A percentile compares a stretch with the other conserved stretches of the same genome.
Conservation (phyloP, 805 yeast species). For the Candida tallmaniae region DNA sequence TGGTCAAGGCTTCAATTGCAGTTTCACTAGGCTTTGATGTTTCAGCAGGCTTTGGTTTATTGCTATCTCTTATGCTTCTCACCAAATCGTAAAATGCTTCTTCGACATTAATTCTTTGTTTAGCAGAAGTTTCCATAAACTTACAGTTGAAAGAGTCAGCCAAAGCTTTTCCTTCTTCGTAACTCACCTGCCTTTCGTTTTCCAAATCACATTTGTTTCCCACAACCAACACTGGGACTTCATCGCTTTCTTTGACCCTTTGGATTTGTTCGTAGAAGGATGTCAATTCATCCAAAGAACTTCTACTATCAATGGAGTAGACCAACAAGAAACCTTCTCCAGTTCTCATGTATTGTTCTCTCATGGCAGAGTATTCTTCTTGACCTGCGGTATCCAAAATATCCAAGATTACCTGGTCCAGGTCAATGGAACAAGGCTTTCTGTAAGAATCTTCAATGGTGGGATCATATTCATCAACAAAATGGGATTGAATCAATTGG, state of each 20-base stretch:
- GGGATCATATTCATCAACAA: conserved; percentile 97
- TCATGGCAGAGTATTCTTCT: conserved; percentile 85
- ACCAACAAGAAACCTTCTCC: conserved; percentile 93
- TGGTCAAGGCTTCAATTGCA: conserved; percentile 6
- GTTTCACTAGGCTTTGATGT: conserved; percentile 2
- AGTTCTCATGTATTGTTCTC: conserved; percentile 91
- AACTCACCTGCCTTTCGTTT: conserved; percentile 67
- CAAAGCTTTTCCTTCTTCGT: conserved; percentile 55
- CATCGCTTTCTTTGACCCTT: conserved; percentile 69
- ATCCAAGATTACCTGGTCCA: conserved; percentile 70
- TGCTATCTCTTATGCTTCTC: conserved; percentile 43
- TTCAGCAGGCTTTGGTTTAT: conserved; percentile 2
- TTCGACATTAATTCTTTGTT: conserved; percentile 85
- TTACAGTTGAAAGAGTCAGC: conserved; percentile 66
- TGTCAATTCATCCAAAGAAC: conserved; percentile 79
- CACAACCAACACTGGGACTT: conserved; percentile 74
- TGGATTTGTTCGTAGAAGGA: conserved; percentile 74
- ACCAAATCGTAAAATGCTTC: conserved; percentile 73
- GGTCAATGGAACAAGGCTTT: conserved; percentile 81
- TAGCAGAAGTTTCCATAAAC: conserved; percentile 91
- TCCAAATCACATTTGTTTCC: conserved; percentile 79
- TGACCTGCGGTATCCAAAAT: conserved; percentile 98
- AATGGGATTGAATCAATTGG: conserved; percentile 89
- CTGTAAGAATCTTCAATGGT: conserved; percentile 92
- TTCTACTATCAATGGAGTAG: conserved; percentile 80